These are phyloP conservation scores for Elongisporangium senticosum DNA, from an alignment of 352 stramenopile genomes.

Conservation along the genomic window DNA sequence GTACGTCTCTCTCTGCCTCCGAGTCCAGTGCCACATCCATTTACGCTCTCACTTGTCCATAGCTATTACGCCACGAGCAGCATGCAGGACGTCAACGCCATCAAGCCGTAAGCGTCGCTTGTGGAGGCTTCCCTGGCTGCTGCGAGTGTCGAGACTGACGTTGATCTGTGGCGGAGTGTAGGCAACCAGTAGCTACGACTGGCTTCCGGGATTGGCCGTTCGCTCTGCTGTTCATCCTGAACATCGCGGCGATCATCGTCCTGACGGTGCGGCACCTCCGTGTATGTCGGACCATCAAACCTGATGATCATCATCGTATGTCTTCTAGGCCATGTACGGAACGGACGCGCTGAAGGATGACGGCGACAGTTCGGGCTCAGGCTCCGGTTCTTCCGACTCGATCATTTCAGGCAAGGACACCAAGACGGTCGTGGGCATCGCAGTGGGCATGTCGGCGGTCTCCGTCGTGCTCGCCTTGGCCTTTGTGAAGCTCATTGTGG, in stretches of 20 bases:
- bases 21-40: slow-evolving; percentile 9
- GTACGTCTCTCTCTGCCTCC: slow-evolving; percentile 13
- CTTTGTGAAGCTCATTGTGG: slow-evolving; percentile 77
- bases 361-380: slow-evolving; percentile 2
- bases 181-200: slow-evolving; percentile 23
- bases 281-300: no score
- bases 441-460: slow-evolving; percentile 48
- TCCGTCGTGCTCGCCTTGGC: slow-evolving; percentile 53
- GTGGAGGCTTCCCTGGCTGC: not conserved
- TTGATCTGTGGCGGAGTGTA: slow-evolving; percentile 1
- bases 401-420: slow-evolving; percentile 56
- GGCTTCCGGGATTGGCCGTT: slow-evolving; percentile 78
- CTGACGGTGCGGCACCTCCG: slow-evolving; percentile 43
- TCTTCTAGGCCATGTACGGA: slow-evolving; percentile 50
- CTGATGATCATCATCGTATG: not conserved
- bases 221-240: slow-evolving; percentile 68
- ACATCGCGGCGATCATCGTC: slow-evolving; percentile 68
- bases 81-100: slow-evolving; percentile 45
- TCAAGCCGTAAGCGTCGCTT: slow-evolving; percentile 57
- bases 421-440: slow-evolving; percentile 48
- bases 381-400: slow-evolving; percentile 16
- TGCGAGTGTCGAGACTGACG: not conserved
- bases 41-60: not conserved
- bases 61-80: slow-evolving; percentile 8
- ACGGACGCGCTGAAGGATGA: slow-evolving; percentile 49